Evolutionary conservation across 306 rosid genomes (phyloP), one percentile per base, ranked within the genome.

Genomic region (Spatholobus suberectus): DNA sequence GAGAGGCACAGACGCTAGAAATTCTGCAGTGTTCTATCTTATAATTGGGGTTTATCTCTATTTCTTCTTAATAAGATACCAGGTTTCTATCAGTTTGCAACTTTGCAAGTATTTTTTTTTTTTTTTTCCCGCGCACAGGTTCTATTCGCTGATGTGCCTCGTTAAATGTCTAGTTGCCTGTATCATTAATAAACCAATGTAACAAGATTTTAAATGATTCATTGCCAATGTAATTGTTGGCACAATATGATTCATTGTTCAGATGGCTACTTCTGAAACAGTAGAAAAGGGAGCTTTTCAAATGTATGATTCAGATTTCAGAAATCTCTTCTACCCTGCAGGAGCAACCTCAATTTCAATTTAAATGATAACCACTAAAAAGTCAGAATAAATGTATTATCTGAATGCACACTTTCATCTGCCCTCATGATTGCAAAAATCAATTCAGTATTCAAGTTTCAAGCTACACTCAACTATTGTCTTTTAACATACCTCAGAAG

Each of bases 321-420:
- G 52, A 82, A 82, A 41, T 76, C 52, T 41, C 85, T 67, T 65
- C 69, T 81, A 66, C 54, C 41, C 37, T 26, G 58, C 35, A 49
- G 32, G 75, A 51, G 80, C 26, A 27, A 54, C 61, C 54, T 57
- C 62, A 62, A 27, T 40, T 61, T 52, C 76, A 82, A 26, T 82
- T 75, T 40, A 75, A 75, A 68, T 8, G 5, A 8, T 61, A 76
- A 40, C 38, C n/a, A n/a, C 47, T 10, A 47, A n/a, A 23, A 80
- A 44, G 32, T 20, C 43, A 47, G 51, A 32, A 29, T n/a, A 46
- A 2, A 41, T 29, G 43, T 57, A 57, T 79, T 27, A 79, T 37
- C 35, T 10, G 44, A 61, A 61, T 11, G 23, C 68, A 34, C 14
- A 38, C 34, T 77, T 37, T 8, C 18, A 59, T 62, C 59, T 49